These are phyloP conservation scores for Viola pubescens DNA, from an alignment of 441 rosid species.

Conservation along the genomic window DNA sequence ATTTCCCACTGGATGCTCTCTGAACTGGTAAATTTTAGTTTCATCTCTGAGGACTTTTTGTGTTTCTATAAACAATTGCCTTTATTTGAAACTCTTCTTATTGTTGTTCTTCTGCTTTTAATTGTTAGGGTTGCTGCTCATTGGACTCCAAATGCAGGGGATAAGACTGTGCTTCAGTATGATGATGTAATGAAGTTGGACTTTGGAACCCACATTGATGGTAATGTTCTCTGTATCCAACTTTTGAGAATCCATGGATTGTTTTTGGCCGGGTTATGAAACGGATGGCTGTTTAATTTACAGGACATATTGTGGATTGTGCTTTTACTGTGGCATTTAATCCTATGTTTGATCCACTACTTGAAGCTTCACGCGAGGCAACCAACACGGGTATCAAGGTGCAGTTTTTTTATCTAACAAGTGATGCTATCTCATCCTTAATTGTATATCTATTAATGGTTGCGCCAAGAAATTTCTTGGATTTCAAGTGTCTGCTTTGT, in stretches of 20 bases:
- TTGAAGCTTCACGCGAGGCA: constrained; percentile 93
- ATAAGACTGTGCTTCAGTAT: constrained; percentile 91
- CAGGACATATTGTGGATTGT: constrained; percentile 84
- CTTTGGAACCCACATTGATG: constrained; percentile 96
- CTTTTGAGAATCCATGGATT: background rate
- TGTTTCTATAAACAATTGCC: constrained; percentile 1
- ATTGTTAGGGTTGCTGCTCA: constrained; percentile 87
- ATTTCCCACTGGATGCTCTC: constrained; percentile 97
- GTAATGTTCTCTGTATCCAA: constrained; percentile 22
- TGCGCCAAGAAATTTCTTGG: too few relatives aligned
- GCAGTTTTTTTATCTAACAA: constrained; percentile 1
- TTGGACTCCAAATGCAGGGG: constrained; percentile 97
- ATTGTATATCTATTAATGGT: too few relatives aligned
- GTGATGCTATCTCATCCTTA: too few relatives aligned
- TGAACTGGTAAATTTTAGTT: constrained; percentile 55
- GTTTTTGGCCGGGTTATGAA: constrained; percentile 12
- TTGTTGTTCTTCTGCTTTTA: constrained; percentile 11
- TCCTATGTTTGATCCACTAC: constrained; percentile 87
- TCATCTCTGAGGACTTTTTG: constrained; percentile 2
- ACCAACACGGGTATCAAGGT: constrained; percentile 95
- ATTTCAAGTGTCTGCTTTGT: too few relatives aligned
- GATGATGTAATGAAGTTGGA: constrained; percentile 97
- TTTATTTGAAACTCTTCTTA: constrained; percentile 5
- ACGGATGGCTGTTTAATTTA: constrained; percentile 21
- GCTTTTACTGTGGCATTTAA: constrained; percentile 95